Conservation (phyloP, 495 filamentous ascomycete species). For the Penicillium parvum region DNA sequence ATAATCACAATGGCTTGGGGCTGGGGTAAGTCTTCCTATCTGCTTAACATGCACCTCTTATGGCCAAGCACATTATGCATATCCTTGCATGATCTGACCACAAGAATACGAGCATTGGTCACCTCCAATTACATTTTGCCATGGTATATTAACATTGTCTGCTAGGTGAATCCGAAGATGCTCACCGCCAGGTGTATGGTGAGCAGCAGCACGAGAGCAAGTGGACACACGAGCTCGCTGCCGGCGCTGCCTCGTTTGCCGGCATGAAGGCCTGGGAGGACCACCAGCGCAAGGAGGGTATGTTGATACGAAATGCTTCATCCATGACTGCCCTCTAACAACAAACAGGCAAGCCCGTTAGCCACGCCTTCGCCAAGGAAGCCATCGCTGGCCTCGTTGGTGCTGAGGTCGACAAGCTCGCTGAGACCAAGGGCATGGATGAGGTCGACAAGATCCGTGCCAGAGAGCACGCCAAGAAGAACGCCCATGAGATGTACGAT, state of each 20-base stretch:
- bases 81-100: constrained; percentile 6
- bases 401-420: constrained; percentile 72
- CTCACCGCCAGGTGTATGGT: constrained; percentile 60
- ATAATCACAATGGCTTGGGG: constrained; percentile 34
- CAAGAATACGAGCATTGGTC: no score
- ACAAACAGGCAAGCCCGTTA: constrained; percentile 59
- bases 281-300: constrained; percentile 67
- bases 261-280: constrained; percentile 80
- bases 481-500: constrained; percentile 60
- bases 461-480: constrained; percentile 61
- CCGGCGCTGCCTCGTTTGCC: constrained; percentile 73
- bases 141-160: neutral
- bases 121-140: neutral
- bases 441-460: constrained; percentile 62
- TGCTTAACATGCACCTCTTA: neutral
- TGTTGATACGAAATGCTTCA: constrained; percentile 1
- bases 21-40: constrained; percentile 28
- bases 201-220: constrained; percentile 52
- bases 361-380: constrained; percentile 76
- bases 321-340: neutral
- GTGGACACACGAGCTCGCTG: constrained; percentile 69
- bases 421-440: constrained; percentile 75
- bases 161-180: constrained; percentile 45
- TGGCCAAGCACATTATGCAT: neutral
- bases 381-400: constrained; percentile 65